Evolutionary conservation across 1,284 basidiomycete genomes (phyloP).

Genomic region (Meira miltonrushii): DNA sequence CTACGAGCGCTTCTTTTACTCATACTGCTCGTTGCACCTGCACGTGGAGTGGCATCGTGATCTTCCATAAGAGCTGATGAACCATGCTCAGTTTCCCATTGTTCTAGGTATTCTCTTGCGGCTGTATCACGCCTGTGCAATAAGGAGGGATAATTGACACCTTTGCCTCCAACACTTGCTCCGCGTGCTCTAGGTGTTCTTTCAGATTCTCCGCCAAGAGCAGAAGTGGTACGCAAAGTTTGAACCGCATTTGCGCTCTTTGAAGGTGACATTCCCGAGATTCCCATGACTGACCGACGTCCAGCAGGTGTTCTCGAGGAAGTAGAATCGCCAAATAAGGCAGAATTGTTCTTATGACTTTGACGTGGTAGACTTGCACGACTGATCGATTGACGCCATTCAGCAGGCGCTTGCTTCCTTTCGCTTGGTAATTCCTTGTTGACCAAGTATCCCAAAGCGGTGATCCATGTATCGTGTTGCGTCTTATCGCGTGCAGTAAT

Average conservation of each 20-base stretch:
- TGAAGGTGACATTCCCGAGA: neutral
- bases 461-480: conserved; percentile 92
- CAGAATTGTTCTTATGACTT: conserved; percentile 19
- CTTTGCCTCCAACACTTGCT: conserved; percentile 61
- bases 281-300: neutral
- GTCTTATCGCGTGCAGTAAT: conserved; percentile 90
- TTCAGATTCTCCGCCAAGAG: conserved; percentile 11
- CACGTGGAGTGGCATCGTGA: neutral
- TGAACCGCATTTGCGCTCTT: neutral
- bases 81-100: conserved; percentile 25
- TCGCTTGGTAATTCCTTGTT: conserved; percentile 15
- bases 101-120: conserved; percentile 71
- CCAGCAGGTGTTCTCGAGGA: too few relatives aligned
- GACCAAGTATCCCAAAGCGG: conserved; percentile 53
- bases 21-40: neutral
- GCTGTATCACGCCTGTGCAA: conserved; percentile 80
- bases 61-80: neutral
- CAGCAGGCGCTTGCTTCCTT: conserved; percentile 18
- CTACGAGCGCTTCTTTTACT: neutral
- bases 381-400: conserved; percentile 35
- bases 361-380: conserved; percentile 16
- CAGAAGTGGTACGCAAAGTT: neutral
- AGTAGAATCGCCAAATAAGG: too few relatives aligned
- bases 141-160: conserved; percentile 46
- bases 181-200: conserved; percentile 69